Percentiles rank a stretch among this genome's conserved stretches.
Evolutionary conservation across 1,284 basidiomycete genomes (phyloP).

Genomic region (Stereum hirsutum): DNA sequence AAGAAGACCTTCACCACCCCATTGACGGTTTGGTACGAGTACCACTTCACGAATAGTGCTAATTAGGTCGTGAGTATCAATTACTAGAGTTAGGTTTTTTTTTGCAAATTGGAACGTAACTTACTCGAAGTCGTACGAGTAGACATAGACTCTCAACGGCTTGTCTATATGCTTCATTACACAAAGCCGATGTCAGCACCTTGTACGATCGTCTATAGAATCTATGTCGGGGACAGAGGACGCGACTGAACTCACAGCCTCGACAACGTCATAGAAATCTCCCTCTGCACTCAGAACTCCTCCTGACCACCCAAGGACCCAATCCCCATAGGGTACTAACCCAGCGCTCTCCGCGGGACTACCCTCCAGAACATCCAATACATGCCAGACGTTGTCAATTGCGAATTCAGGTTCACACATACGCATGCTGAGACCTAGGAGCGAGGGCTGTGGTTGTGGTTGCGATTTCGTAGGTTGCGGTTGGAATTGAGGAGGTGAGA

Average conservation of each 20-base stretch:
- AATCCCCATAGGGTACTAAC: conserved; percentile 83
- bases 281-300: conserved; percentile 88
- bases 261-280: conserved; percentile 96
- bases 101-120: conserved; percentile 27
- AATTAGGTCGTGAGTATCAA: conserved; percentile 11
- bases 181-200: conserved; percentile 7
- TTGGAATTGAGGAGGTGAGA: too few relatives aligned
- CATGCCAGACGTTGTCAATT: conserved; percentile 95
- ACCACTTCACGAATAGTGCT: conserved; percentile 90
- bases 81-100: too few relatives aligned
- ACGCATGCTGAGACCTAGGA: conserved; percentile 88
- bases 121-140: conserved; percentile 95
- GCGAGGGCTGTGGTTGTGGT: conserved; percentile 52
- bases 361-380: conserved; percentile 92
- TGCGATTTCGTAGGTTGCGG: conserved; percentile 27
- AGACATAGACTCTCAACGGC: conserved; percentile 89
- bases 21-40: conserved; percentile 87
- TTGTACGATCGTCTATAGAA: too few relatives aligned
- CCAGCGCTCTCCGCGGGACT: conserved; percentile 90
- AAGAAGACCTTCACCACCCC: conserved; percentile 91
- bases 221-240: too few relatives aligned
- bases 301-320: conserved; percentile 91
- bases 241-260: conserved; percentile 51
- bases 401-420: conserved; percentile 85
- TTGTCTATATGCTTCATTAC: conserved; percentile 78